Conservation (phyloP, 371 early-diverging fungal genomes). For the Thermomucor indicae-seudaticae region DNA sequence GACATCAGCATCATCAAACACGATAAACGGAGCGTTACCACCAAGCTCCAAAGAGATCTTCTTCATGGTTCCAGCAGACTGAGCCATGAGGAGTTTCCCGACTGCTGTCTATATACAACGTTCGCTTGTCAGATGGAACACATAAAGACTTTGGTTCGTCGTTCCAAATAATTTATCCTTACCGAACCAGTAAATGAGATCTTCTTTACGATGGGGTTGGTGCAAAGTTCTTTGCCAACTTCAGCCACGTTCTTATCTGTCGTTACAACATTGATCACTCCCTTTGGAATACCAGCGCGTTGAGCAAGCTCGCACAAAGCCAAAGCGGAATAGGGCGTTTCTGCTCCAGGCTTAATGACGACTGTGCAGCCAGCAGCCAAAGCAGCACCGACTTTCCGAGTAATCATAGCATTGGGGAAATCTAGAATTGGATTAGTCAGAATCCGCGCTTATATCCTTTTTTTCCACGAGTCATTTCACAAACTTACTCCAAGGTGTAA, state of each 20-base stretch:
- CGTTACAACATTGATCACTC: slow-evolving; percentile 81
- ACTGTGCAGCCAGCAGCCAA: slow-evolving; percentile 77
- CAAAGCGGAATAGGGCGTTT: slow-evolving; percentile 83
- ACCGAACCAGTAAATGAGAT: slow-evolving; percentile 84
- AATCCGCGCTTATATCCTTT: background rate
- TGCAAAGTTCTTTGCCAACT: slow-evolving; percentile 67
- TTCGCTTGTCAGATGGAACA: background rate
- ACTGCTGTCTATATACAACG: slow-evolving; percentile 45
- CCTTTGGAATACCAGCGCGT: slow-evolving; percentile 85
- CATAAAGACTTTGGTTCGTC: background rate
- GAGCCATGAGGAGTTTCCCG: slow-evolving; percentile 72
- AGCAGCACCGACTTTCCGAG: slow-evolving; percentile 83
- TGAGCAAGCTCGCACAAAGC: slow-evolving; percentile 71
- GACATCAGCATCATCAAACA: slow-evolving; percentile 81
- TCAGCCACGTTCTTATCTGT: slow-evolving; percentile 56
- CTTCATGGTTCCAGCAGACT: slow-evolving; percentile 72
- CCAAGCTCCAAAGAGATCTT: slow-evolving; percentile 79
- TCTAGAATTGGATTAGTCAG: slow-evolving; percentile 30
- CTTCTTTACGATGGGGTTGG: slow-evolving; percentile 62
- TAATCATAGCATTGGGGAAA: slow-evolving; percentile 91
- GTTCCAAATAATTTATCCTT: slow-evolving; percentile 10
- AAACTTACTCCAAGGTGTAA: slow-evolving; percentile 89
- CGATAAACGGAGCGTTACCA: slow-evolving; percentile 89
- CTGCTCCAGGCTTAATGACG: slow-evolving; percentile 73
- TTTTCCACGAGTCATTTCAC: background rate